Conservation (phyloP, 345 rosid species). For the Hypericum androsaemum region DNA sequence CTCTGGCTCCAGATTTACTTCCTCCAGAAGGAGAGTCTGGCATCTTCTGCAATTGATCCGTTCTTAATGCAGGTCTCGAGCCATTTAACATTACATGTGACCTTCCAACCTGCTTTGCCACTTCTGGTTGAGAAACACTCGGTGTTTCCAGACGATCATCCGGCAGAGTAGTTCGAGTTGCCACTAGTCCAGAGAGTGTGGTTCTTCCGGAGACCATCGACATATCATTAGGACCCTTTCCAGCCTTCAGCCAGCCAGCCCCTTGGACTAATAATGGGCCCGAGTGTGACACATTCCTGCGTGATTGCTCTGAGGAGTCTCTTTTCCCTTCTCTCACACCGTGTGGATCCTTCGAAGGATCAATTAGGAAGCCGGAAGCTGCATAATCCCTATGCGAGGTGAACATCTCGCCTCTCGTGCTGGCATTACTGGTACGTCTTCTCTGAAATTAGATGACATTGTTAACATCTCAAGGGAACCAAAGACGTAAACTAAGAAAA, state of each 20-base stretch:
- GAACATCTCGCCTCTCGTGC: conserved; percentile 23
- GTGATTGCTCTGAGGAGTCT: conserved; percentile 26
- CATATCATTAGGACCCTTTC: conserved; percentile 26
- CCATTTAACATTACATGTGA: conserved; percentile 19
- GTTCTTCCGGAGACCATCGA: conserved; percentile 15
- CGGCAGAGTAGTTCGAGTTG: conserved; percentile 30
- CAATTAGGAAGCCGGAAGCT: conserved; percentile 29
- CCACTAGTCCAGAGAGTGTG: conserved; percentile 39
- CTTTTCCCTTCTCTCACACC: conserved; percentile 27
- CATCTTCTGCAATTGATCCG: conserved; percentile 18
- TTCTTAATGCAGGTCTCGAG: conserved; percentile 21
- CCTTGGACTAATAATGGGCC: conserved; percentile 44
- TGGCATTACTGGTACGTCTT: conserved; percentile 22
- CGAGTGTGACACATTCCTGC: conserved; percentile 39
- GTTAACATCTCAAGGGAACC: background rate
- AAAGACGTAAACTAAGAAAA: background rate
- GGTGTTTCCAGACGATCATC: conserved; percentile 26
- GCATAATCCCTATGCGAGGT: conserved; percentile 24
- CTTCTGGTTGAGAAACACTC: conserved; percentile 20
- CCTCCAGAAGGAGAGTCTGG: conserved; percentile 26
- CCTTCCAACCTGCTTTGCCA: conserved; percentile 19
- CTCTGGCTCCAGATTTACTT: conserved; percentile 22
- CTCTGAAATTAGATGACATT: conserved; percentile 24
- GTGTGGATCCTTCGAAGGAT: conserved; percentile 27
- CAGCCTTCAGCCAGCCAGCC: conserved; percentile 22